These are phyloP conservation scores for Phytophthora rubi DNA, from an alignment of 352 stramenopile species.

Conservation along the genomic window DNA sequence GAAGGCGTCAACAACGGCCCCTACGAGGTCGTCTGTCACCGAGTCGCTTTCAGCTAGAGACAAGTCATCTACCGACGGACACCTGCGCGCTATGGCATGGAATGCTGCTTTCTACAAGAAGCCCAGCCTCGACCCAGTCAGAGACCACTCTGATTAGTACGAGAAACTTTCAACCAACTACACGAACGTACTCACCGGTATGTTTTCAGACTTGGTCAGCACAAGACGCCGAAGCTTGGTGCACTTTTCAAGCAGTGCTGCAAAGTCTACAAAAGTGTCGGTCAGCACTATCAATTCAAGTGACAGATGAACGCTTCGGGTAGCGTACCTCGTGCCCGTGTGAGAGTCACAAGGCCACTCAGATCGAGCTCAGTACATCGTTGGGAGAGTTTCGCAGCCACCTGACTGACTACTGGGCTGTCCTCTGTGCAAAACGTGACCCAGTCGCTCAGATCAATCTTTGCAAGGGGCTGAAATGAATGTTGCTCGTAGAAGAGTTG, in stretches of 20 bases:
- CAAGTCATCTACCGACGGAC: constrained; percentile 40
- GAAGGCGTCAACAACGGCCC: constrained; percentile 42
- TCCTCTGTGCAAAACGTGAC: constrained; percentile 41
- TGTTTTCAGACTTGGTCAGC: constrained; percentile 45
- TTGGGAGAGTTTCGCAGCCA: constrained; percentile 48
- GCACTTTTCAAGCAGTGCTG: constrained; percentile 46
- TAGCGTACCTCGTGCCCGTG: constrained; percentile 40
- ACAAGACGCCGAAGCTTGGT: constrained; percentile 42
- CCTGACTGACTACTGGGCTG: constrained; percentile 40
- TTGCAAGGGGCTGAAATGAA: constrained; percentile 44
- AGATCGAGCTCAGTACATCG: constrained; percentile 58
- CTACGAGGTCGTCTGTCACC: constrained; percentile 66
- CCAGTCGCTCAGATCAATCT: constrained; percentile 65
- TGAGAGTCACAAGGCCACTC: constrained; percentile 40
- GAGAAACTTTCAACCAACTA: background rate
- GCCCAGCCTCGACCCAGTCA: constrained; percentile 13
- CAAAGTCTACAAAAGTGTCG: constrained; percentile 39
- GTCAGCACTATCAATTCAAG: background rate
- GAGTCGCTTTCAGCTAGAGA: constrained; percentile 49
- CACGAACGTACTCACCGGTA: constrained; percentile 36
- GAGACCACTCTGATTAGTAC: constrained; percentile 10
- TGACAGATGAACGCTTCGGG: background rate
- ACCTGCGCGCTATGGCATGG: constrained; percentile 31
- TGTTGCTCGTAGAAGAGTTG: constrained; percentile 65
- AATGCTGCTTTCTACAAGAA: constrained; percentile 63